These are phyloP conservation scores for Posidonia oceanica DNA, from an alignment of 116 monocot genomes.

Conservation along the genomic window DNA sequence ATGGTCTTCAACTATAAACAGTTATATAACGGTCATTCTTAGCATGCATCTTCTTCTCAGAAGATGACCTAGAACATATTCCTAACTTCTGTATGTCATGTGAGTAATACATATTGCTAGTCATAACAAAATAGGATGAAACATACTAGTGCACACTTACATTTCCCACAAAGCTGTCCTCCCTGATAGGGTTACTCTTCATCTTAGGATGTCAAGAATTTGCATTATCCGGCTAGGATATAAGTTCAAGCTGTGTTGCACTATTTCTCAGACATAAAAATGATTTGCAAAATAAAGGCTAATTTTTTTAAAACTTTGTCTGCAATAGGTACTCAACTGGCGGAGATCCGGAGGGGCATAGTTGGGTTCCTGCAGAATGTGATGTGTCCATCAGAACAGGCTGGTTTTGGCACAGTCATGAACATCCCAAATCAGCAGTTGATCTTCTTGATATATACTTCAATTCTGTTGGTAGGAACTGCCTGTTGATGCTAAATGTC, in stretches of 20 bases:
- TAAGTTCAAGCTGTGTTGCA: neutral
- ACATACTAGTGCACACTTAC: no score
- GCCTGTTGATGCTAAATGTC: constrained; percentile 69
- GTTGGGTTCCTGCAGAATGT: constrained; percentile 92
- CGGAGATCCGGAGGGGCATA: constrained; percentile 65
- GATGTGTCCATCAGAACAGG: constrained; percentile 88
- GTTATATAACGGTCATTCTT: no score
- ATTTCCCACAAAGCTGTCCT: no score
- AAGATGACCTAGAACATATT: no score
- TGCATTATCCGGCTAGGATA: neutral
- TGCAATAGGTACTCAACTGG: constrained; percentile 37
- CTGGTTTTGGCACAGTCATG: constrained; percentile 89
- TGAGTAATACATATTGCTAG: no score
- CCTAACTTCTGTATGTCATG: no score
- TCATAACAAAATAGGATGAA: no score
- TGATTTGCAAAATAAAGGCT: no score
- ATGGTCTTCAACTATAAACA: no score
- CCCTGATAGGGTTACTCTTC: no score
- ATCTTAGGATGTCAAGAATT: no score
- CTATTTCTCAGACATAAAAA: neutral
- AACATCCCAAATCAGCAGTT: constrained; percentile 65
- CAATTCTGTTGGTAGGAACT: constrained; percentile 79
- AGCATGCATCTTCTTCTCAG: no score
- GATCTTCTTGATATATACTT: constrained; percentile 76
- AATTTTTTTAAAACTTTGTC: neutral